Percentiles rank a stretch among this genome's conserved stretches.
Conservation (phyloP, 1,284 basidiomycete species). For the Sanghuangporus sanghuang region DNA sequence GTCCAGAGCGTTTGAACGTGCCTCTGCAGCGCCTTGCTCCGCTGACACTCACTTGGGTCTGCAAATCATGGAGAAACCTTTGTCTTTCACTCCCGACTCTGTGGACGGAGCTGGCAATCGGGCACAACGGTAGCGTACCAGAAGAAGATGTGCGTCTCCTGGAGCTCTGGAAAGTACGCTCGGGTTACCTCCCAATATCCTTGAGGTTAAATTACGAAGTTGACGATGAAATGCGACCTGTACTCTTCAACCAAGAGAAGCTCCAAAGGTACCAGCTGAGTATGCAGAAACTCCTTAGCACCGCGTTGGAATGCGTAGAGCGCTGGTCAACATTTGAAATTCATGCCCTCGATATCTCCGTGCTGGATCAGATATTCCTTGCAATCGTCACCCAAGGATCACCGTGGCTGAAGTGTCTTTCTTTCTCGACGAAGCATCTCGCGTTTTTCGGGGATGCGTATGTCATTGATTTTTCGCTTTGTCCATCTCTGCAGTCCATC, state of each 20-base stretch:
- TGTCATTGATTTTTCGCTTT: slow-evolving; percentile 4
- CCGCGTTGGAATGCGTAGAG: neutral
- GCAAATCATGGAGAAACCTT: slow-evolving; percentile 5
- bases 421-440: slow-evolving; percentile 10
- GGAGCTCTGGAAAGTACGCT: slow-evolving; percentile 4
- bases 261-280: neutral
- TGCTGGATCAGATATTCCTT: slow-evolving; percentile 6
- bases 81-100: slow-evolving; percentile 11
- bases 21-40: slow-evolving; percentile 7
- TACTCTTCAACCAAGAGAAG: neutral
- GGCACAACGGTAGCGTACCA: slow-evolving; percentile 7
- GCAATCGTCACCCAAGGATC: slow-evolving; percentile 7
- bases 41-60: slow-evolving; percentile 12
- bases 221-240: neutral
- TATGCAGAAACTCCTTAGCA: neutral
- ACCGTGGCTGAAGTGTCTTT: slow-evolving; percentile 1
- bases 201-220: slow-evolving; percentile 5
- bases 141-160: slow-evolving; percentile 1
- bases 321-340: slow-evolving; percentile 12
- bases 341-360: slow-evolving; percentile 5
- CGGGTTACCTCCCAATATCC: slow-evolving; percentile 1
- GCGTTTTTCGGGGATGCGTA: slow-evolving; percentile 9
- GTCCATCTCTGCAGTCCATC: slow-evolving; percentile 3
- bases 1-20: neutral
- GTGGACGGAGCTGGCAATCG: slow-evolving; percentile 8